These are phyloP conservation scores for Barnettozyma sucrosica DNA, from an alignment of 805 yeast species.

Conservation along the genomic window DNA sequence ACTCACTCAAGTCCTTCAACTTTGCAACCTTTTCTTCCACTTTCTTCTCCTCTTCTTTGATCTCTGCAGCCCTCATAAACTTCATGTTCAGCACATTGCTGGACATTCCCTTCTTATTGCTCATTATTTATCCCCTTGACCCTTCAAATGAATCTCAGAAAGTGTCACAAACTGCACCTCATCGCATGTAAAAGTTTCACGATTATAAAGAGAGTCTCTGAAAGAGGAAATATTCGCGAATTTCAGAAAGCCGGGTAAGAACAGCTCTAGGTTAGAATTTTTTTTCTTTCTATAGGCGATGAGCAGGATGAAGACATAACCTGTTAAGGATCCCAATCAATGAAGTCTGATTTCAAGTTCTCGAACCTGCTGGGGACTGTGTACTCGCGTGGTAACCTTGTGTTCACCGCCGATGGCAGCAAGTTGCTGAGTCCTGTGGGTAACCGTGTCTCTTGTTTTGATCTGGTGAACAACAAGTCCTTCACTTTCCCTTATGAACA, in stretches of 20 bases:
- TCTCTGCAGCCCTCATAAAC: constrained; percentile 48
- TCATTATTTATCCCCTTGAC: constrained; percentile 1
- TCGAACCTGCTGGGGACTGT: constrained; percentile 92
- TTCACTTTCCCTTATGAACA: constrained; percentile 92
- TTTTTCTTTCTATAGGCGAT: constrained; percentile 14
- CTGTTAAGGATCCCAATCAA: constrained; percentile 22
- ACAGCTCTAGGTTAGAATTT: neutral
- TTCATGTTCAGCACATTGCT: constrained; percentile 78
- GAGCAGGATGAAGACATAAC: constrained; percentile 10
- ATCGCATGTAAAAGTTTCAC: neutral
- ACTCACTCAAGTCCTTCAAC: constrained; percentile 37
- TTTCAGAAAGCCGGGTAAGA: constrained; percentile 7
- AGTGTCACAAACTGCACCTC: neutral
- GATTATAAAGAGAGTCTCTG: neutral
- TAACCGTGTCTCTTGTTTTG: constrained; percentile 84
- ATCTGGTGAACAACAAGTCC: constrained; percentile 74
- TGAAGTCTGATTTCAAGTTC: constrained; percentile 85
- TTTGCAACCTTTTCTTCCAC: constrained; percentile 33
- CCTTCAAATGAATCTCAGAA: neutral
- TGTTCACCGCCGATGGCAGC: constrained; percentile 83
- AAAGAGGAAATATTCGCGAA: neutral
- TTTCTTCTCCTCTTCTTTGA: constrained; percentile 28
- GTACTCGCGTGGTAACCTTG: constrained; percentile 84
- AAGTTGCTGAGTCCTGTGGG: constrained; percentile 88
- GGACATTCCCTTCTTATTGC: constrained; percentile 35